These are phyloP conservation scores for Yamadazyma sp. DNA, from an alignment of 805 yeast genomes.

Conservation along the genomic window DNA sequence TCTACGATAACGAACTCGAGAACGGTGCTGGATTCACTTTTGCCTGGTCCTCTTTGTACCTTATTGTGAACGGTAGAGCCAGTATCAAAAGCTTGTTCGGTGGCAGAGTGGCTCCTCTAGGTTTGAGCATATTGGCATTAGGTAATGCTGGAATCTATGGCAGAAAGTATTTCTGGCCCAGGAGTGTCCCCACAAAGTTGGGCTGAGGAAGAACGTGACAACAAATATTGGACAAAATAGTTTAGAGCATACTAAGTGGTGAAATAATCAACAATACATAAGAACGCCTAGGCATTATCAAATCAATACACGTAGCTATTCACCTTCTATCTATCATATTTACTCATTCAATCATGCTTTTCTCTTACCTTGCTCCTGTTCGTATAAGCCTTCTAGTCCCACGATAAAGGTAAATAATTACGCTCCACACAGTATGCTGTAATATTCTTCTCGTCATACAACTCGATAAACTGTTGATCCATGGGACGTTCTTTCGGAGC, in stretches of 20 bases:
- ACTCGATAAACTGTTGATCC: slow-evolving; percentile 93
- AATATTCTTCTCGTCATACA: slow-evolving; percentile 72
- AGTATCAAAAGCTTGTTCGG: slow-evolving; percentile 52
- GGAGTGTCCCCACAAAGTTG: too few relatives aligned
- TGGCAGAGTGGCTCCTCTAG: slow-evolving; percentile 62
- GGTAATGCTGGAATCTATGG: slow-evolving; percentile 70
- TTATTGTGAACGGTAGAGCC: slow-evolving; percentile 67
- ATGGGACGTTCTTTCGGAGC: slow-evolving; percentile 92
- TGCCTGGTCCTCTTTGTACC: slow-evolving; percentile 80
- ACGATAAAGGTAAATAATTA: slow-evolving; percentile 65
- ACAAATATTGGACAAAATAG: too few relatives aligned
- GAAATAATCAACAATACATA: too few relatives aligned
- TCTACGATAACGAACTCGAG: slow-evolving; percentile 69
- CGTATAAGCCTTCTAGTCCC: too few relatives aligned
- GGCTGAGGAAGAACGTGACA: too few relatives aligned
- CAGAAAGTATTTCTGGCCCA: slow-evolving; percentile 58
- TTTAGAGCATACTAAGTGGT: too few relatives aligned
- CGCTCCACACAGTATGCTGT: slow-evolving; percentile 50
- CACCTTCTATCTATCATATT: too few relatives aligned
- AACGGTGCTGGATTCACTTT: slow-evolving; percentile 79
- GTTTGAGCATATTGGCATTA: slow-evolving; percentile 56
- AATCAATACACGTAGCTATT: too few relatives aligned
- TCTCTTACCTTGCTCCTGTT: too few relatives aligned
- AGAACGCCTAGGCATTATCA: too few relatives aligned
- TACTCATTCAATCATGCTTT: too few relatives aligned